phyloP scores from a whole-genome alignment of 2,329 filamentous ascomycete genomes.

The Cladosporium austrohemisphaericum region DNA sequence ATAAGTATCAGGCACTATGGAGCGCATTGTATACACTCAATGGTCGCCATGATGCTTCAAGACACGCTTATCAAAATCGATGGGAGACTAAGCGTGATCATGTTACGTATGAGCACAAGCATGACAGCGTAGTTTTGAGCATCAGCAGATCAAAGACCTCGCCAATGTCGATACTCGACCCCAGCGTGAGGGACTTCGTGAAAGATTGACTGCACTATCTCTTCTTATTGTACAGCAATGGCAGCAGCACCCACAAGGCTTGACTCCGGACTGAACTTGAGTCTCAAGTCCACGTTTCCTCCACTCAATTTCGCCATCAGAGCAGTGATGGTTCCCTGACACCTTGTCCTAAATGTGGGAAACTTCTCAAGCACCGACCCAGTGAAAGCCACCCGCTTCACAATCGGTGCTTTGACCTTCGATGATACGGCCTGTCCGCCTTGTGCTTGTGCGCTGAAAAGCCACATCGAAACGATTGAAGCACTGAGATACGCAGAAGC shows the following conservation, averaged over 20 bases:
- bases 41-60: too few species aligned
- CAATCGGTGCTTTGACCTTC: not conserved
- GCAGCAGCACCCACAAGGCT: not conserved
- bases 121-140: too few species aligned
- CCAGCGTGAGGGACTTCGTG: too few species aligned
- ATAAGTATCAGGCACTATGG: too few species aligned
- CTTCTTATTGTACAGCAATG: not conserved
- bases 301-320: not conserved
- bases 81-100: too few species aligned
- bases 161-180: too few species aligned
- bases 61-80: too few species aligned
- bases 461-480: slow-evolving; percentile 60
- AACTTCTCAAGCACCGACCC: not conserved
- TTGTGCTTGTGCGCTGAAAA: slow-evolving; percentile 40
- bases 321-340: not conserved
- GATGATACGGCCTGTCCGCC: not conserved
- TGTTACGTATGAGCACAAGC: too few species aligned
- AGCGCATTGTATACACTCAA: too few species aligned
- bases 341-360: not conserved
- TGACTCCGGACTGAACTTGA: not conserved
- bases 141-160: too few species aligned
- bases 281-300: not conserved
- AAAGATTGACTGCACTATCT: too few species aligned
- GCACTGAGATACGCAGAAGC: slow-evolving; percentile 60
- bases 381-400: not conserved